Evolutionary conservation across 2,329 filamentous ascomycete species (phyloP), one percentile per base, ranked within the genome.

Genomic region (Sarocladium oryzae): DNA sequence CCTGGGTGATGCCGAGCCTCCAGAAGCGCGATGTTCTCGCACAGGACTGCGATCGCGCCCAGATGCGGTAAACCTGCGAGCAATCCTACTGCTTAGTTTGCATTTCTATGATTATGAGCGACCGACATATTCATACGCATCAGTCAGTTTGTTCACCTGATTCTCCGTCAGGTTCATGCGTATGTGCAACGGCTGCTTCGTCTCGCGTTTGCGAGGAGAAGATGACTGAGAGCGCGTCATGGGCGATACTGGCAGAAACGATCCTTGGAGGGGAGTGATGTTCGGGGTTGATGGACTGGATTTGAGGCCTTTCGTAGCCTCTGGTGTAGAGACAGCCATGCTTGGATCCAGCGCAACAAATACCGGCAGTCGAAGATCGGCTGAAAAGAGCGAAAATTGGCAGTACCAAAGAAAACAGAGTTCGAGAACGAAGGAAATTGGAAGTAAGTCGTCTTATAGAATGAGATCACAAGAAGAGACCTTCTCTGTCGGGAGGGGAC

Each of bases 261-360:
- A 49, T 36, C 46, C 46, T 15, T 49, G 46, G 13, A 72, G 61
- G 3, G 67, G 61, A 10, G 56, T 59, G 13, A 61, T 52, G 33
- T 56, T 52, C 43, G 60, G 58, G 6, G 56, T 55, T 8, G 58
- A 58, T 20, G 58, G 56, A 50, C 61, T 56, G 36, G 62, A 63
- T 46, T 60, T 50, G 9, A 56, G 56, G 30, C 46, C 21, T 16
- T 6, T 23, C 5, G 15, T 15, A 6, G 15, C 16, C 32, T 37
- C 76, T 5, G 89, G 84, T 63, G 91, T 67, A 63, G 80, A 77
- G 0, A 82, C 84, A 28, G 76, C 72, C 60, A 84, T 74, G 1
- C 86, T 81, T 28, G 40, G n/a, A 13, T 13, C 35, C 16, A n/a
- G 11, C 16, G 11, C 16, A n/a, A n/a, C n/a, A n/a, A 18, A 9